Evolutionary conservation across 495 filamentous ascomycete species (phyloP).

Genomic region (Podospora anserina): DNA sequence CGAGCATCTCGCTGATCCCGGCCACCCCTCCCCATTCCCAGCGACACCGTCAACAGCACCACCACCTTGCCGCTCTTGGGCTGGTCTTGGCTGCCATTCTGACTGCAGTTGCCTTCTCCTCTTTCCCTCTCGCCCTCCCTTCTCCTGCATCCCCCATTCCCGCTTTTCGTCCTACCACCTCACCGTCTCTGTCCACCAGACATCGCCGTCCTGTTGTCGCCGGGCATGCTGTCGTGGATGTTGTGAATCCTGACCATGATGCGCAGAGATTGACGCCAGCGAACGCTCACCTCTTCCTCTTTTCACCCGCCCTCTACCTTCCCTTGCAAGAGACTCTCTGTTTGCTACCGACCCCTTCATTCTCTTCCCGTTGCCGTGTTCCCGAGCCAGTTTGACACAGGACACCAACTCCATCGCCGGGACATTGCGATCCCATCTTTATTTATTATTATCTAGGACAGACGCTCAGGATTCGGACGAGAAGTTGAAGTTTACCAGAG

Average conservation of each 20-base stretch:
- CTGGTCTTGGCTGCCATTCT: neutral
- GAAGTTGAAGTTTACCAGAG: neutral
- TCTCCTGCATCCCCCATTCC: neutral
- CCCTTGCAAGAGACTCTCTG: neutral
- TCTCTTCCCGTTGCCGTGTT: neutral
- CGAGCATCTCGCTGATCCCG: slow-evolving; percentile 15
- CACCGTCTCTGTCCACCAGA: neutral
- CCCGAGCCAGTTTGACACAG: neutral
- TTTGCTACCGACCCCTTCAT: slow-evolving; percentile 2
- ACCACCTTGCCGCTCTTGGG: neutral
- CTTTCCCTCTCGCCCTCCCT: neutral
- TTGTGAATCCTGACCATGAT: neutral
- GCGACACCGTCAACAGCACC: neutral
- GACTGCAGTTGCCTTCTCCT: neutral
- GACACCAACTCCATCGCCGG: neutral
- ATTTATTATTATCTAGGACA: neutral
- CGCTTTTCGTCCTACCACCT: neutral
- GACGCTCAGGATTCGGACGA: neutral
- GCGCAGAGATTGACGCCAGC: neutral
- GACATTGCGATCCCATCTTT: neutral
- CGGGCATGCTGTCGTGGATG: neutral
- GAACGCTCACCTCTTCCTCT: neutral
- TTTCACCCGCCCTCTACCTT: neutral
- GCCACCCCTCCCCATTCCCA: neutral
- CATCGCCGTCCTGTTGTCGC: neutral